These are phyloP conservation scores for Ceratocystis lukuohia DNA, from an alignment of 2,329 filamentous ascomycete species.

Conservation along the genomic window DNA sequence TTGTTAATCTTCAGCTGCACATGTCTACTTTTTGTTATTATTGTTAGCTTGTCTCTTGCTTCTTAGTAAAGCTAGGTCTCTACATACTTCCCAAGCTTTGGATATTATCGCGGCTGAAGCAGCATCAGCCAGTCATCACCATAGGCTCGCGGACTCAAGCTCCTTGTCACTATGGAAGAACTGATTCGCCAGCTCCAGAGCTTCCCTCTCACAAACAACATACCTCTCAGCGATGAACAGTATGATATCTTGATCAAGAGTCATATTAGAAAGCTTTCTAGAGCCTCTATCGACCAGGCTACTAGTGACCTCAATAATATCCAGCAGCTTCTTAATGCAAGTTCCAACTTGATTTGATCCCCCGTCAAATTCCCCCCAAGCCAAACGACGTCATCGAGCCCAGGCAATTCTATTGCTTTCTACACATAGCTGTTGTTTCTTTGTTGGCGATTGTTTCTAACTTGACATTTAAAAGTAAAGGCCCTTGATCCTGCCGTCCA, in stretches of 20 bases:
- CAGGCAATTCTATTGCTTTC: neutral
- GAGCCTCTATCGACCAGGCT: neutral
- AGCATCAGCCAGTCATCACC: neutral
- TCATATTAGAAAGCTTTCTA: constrained; percentile 6
- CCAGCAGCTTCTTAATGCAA: constrained; percentile 15
- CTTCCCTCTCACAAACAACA: constrained; percentile 6
- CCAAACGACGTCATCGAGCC: constrained; percentile 10
- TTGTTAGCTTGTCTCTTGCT: neutral
- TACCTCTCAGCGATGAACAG: neutral
- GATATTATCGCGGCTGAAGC: neutral
- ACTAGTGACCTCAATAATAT: neutral
- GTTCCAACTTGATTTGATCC: neutral
- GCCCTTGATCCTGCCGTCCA: constrained; percentile 35
- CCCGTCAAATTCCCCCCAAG: neutral
- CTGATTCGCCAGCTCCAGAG: neutral
- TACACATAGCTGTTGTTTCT: neutral
- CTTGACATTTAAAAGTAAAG: constrained; percentile 24
- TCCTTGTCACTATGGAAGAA: constrained; percentile 12
- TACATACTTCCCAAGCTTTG: neutral
- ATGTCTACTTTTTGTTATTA: neutral
- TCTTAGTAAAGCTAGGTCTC: neutral
- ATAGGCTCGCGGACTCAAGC: neutral
- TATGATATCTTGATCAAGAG: constrained; percentile 11
- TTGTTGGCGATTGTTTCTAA: neutral
- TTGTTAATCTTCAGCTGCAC: neutral